Evolutionary conservation across 345 rosid genomes (phyloP).

Genomic region (Carallia pectinifolia): DNA sequence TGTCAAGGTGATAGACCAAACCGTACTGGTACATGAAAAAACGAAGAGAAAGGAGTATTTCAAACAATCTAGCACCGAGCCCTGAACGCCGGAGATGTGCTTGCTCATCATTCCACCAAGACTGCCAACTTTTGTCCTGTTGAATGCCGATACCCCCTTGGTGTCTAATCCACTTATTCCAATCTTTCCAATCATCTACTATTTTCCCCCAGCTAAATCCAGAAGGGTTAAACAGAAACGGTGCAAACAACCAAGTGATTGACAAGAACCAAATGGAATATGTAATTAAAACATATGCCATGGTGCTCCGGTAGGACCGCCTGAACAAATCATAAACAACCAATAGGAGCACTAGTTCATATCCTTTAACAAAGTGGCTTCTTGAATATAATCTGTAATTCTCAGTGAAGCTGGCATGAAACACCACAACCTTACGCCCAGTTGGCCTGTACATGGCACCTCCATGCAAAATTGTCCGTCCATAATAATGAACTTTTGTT

Average conservation of each 20-base stretch:
- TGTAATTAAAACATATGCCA: slow-evolving; percentile 79
- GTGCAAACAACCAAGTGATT: slow-evolving; percentile 89
- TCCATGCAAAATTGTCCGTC: slow-evolving; percentile 84
- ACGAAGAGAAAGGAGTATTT: slow-evolving; percentile 73
- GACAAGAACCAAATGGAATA: slow-evolving; percentile 97
- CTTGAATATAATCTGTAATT: slow-evolving; percentile 88
- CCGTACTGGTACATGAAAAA: slow-evolving; percentile 96
- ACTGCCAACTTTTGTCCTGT: slow-evolving; percentile 95
- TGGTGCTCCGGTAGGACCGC: slow-evolving; percentile 76
- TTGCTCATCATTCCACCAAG: slow-evolving; percentile 97
- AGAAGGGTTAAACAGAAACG: slow-evolving; percentile 90
- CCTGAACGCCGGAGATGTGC: slow-evolving; percentile 76
- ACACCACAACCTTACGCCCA: slow-evolving; percentile 92
- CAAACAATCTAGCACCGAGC: slow-evolving; percentile 64
- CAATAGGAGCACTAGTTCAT: slow-evolving; percentile 73
- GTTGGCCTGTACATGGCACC: slow-evolving; percentile 95
- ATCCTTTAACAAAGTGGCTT: slow-evolving; percentile 94
- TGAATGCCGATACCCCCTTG: slow-evolving; percentile 96
- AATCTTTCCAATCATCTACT: slow-evolving; percentile 94
- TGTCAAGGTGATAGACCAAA: slow-evolving; percentile 96
- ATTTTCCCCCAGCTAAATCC: slow-evolving; percentile 88
- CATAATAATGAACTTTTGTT: slow-evolving; percentile 82
- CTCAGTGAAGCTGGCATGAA: slow-evolving; percentile 88
- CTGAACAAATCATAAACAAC: slow-evolving; percentile 81
- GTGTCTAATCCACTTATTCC: slow-evolving; percentile 96